phyloP scores from a whole-genome alignment of 2,329 filamentous ascomycete species.

The Beauveria rudraprayagi region DNA sequence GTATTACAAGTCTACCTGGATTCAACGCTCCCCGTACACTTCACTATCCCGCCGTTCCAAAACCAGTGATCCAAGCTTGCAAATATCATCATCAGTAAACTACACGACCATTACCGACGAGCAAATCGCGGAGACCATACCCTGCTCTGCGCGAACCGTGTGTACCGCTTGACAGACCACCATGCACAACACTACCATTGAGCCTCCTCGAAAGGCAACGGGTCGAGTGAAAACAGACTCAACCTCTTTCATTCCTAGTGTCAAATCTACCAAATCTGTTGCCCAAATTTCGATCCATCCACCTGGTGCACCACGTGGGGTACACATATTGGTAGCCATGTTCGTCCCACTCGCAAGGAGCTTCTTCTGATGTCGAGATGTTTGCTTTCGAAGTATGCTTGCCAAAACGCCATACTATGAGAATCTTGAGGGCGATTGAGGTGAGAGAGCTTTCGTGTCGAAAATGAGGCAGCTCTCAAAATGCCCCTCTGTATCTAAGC shows the following conservation, averaged over 20 bases:
- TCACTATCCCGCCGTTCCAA: background rate
- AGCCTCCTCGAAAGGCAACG: background rate
- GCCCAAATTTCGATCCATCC: background rate
- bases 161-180: background rate
- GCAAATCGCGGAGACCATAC: background rate
- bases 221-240: background rate
- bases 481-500: background rate
- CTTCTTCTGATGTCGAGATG: background rate
- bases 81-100: background rate
- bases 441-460: background rate
- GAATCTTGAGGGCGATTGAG: background rate
- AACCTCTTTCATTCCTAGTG: background rate
- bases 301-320: background rate
- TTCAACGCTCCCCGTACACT: background rate
- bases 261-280: background rate
- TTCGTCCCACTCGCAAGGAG: background rate
- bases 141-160: background rate
- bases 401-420: background rate
- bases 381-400: background rate
- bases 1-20: background rate
- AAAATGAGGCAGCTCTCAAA: background rate
- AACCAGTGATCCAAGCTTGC: background rate
- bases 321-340: background rate
- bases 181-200: slow-evolving; percentile 4
- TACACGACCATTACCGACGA: background rate